Evolutionary conservation across 1,284 basidiomycete genomes (phyloP).

Genomic region (Ustilago crameri): DNA sequence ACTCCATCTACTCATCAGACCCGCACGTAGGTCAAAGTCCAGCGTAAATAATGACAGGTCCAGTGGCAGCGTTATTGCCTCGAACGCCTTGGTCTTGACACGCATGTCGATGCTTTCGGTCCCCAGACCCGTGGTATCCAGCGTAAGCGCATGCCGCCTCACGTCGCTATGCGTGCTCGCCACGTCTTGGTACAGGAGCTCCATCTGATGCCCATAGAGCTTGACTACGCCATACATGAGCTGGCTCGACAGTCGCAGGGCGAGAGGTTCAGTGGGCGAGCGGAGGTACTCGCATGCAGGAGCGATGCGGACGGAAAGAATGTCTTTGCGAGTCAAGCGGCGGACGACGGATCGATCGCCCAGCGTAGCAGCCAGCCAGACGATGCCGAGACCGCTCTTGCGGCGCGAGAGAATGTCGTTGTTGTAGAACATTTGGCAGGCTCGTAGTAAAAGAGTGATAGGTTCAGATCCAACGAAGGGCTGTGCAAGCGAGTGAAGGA

Average conservation of each 20-base stretch:
- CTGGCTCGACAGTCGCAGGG: conserved; percentile 54
- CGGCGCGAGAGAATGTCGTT: conserved; percentile 51
- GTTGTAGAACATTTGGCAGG: conserved; percentile 52
- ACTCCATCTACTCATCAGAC: conserved; percentile 17
- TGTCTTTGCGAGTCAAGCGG: conserved; percentile 46
- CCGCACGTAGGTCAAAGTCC: conserved; percentile 31
- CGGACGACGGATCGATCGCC: conserved; percentile 41
- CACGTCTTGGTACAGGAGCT: conserved; percentile 41
- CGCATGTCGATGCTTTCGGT: conserved; percentile 42
- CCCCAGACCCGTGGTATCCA: not conserved
- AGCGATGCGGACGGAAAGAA: conserved; percentile 39
- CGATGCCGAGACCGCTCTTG: conserved; percentile 51
- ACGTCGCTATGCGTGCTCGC: conserved; percentile 30
- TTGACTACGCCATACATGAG: conserved; percentile 57
- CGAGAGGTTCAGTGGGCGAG: conserved; percentile 49
- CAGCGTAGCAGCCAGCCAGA: conserved; percentile 62
- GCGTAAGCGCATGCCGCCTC: conserved; percentile 15
- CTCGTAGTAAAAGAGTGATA: not conserved
- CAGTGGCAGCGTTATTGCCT: conserved; percentile 38
- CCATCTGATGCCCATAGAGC: conserved; percentile 47
- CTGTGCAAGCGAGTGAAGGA: not conserved
- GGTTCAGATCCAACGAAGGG: not conserved
- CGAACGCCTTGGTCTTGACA: conserved; percentile 6
- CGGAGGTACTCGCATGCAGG: conserved; percentile 41
- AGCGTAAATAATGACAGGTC: conserved; percentile 39